Base-by-base conservation (phyloP, 1,284 basidiomycete genomes). In the Pulchroboletus neoregius region DNA sequence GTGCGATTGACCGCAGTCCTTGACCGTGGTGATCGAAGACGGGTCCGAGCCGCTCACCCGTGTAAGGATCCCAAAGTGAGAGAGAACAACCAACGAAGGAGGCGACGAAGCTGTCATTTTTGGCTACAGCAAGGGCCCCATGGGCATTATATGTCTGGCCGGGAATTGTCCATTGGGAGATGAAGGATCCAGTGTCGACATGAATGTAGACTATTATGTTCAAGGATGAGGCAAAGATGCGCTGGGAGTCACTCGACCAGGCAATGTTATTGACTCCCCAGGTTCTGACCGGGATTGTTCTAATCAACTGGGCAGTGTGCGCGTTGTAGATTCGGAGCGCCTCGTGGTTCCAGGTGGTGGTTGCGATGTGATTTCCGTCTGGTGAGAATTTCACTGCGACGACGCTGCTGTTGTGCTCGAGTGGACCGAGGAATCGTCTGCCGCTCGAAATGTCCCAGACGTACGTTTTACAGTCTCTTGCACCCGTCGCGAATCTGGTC, bases 361-460 rank as follows among this genome's bases (percentile, higher is more conserved):
- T 51, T 4, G 50, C 50, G 5, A 51, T 24, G 34, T 22, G 39
- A 7, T 38, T 39, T 5, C 46, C 50, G 16, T 51, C 48, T 3
- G 50, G 50, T 8, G 50, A 51, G 31, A 51, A 51, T 30, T 50
- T 50, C 39, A 51, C 31, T 4, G 28, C 36, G 5, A 41, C 35
- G 3, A 51, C 39, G 10, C n/a, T 15, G 12, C 31, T 30, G 24
- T 35, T 31, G 27, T 49, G 48, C 10, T n/a, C 26, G 12, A 51
- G 39, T 3, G 48, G 48, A 22, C 33, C 34, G 9, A 50, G 24
- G 20, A 51, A 48, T 3, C 39, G 35, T 30, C 24, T 40, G 2
- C 50, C 50, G 18, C 47, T 38, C n/a, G 39, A 32, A 11, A 43
- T 27, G 11, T 45, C 43, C 43, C 48, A 51, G 26, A 50, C 44